Conservation (phyloP, 257 asterid species). For the Phtheirospermum japonicum region DNA sequence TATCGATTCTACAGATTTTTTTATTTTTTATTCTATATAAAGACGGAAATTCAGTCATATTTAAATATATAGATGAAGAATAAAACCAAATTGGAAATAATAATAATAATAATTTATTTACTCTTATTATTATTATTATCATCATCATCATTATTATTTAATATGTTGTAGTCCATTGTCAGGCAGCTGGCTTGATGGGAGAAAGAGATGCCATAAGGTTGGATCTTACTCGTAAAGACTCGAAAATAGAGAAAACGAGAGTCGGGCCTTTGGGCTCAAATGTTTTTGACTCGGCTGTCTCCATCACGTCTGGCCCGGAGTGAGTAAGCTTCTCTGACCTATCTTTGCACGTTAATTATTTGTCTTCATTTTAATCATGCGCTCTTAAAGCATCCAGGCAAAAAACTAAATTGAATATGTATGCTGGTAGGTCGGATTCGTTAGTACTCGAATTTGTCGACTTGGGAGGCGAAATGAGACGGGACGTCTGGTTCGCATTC, state of each 20-base stretch:
- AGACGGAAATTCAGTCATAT: neutral
- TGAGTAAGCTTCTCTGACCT: slow-evolving; percentile 90
- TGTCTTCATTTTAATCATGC: neutral
- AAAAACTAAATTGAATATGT: neutral
- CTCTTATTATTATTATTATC: neutral
- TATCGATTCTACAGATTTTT: slow-evolving; percentile 12
- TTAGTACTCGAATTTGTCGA: slow-evolving; percentile 88
- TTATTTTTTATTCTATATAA: too few relatives aligned
- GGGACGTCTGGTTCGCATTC: slow-evolving; percentile 93
- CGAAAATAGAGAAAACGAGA: slow-evolving; percentile 64
- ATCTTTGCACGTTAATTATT: slow-evolving; percentile 20
- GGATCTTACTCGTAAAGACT: slow-evolving; percentile 66
- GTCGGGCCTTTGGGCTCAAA: slow-evolving; percentile 94
- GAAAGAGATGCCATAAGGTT: slow-evolving; percentile 48
- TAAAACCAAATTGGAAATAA: neutral
- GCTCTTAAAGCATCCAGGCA: slow-evolving; percentile 4
- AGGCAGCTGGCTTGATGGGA: slow-evolving; percentile 69
- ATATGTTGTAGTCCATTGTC: slow-evolving; percentile 28
- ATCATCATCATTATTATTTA: too few relatives aligned
- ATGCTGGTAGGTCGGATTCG: slow-evolving; percentile 47
- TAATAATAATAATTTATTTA: neutral
- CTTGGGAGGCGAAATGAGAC: slow-evolving; percentile 86
- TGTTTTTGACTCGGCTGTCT: slow-evolving; percentile 88
- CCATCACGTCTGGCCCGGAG: slow-evolving; percentile 76
- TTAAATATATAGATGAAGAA: neutral